These are phyloP conservation scores for Isoetes taiwanensis DNA, from an alignment of 75 land plant genomes.

Conservation along the genomic window DNA sequence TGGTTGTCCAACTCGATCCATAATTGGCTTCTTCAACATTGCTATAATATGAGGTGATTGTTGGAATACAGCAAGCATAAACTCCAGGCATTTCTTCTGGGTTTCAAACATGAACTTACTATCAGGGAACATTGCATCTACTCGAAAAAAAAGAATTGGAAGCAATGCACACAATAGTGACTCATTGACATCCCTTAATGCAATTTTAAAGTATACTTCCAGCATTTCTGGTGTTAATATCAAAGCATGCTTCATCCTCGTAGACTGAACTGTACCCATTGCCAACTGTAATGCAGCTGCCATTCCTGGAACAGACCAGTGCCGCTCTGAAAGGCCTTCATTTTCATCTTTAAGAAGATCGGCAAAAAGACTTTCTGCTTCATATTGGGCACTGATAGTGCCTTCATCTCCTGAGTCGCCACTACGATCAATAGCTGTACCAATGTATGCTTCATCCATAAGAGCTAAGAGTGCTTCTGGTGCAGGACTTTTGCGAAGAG, in stretches of 20 bases:
- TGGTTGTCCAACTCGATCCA: slow-evolving; percentile 80
- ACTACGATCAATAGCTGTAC: slow-evolving; percentile 68
- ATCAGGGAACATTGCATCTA: slow-evolving; percentile 71
- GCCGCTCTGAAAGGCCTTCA: slow-evolving; percentile 88
- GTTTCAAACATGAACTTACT: slow-evolving; percentile 30
- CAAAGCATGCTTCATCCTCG: slow-evolving; percentile 57
- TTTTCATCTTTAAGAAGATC: slow-evolving; percentile 94
- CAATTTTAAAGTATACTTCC: slow-evolving; percentile 50
- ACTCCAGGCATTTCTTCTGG: slow-evolving; percentile 50
- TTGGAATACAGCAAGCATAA: slow-evolving; percentile 82
- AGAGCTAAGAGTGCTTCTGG: slow-evolving; percentile 75
- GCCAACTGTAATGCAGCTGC: slow-evolving; percentile 60
- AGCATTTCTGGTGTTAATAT: slow-evolving; percentile 51
- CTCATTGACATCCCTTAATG: slow-evolving; percentile 62
- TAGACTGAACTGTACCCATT: slow-evolving; percentile 45
- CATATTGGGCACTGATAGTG: slow-evolving; percentile 35
- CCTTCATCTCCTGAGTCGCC: slow-evolving; percentile 82
- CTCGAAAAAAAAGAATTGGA: slow-evolving; percentile 65
- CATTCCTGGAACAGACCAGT: slow-evolving; percentile 78
- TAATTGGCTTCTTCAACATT: slow-evolving; percentile 86
- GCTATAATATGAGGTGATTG: slow-evolving; percentile 72
- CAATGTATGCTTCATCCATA: slow-evolving; percentile 99
- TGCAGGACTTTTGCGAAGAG: not conserved
- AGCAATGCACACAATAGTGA: slow-evolving; percentile 77
- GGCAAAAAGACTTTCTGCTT: slow-evolving; percentile 59